Base-by-base conservation (phyloP, 768 basidiomycete species). In the Pluteus cervinus region DNA sequence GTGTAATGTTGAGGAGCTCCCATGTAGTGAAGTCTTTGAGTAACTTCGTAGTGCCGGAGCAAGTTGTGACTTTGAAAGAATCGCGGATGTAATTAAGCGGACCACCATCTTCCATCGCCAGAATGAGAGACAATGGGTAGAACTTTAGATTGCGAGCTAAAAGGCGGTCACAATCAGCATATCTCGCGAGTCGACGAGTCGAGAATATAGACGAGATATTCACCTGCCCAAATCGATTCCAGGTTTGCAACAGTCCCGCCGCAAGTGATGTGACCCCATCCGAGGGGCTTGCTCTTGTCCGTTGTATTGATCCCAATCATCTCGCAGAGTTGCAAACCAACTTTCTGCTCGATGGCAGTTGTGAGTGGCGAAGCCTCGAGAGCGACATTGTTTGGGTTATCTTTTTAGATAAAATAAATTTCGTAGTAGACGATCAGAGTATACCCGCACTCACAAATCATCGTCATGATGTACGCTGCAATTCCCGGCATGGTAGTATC, bases 131-230 rank as follows among this genome's bases (percentile, higher is more conserved):
- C 1, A 73, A 49, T 1, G 69, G 63, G 42, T 69, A 72, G 40
- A 57, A 71, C 42, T 72, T 71, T 37, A 71, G 50, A 46, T 71
- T 69, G 9, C 68, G 66, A 11, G 68, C 71, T 64, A 47, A 7
- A 37, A 22, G 7, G 8, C 21, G 14, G 7, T 22, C 5, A 29
- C 5, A 28, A 30, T 22, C 41, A 42, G 39, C 33, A 24, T 40
- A 31, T 42, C 25, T 45, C 40, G 26, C 12, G 4, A 28, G 18
- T 21, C n/a, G 12, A 26, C 28, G 28, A 29, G 24, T 33, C n/a
- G 29, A 7, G 20, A 32, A n/a, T 38, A 24, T 42, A 30, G 25
- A 22, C 18, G 30, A 37, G 28, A 23, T 18, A 32, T 35, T 7
- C 9, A 22, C 36, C 60, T 41, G 31, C 61, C 68, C 67, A 70